A percentile compares a stretch with the other conserved stretches of the same genome.
Evolutionary conservation across 345 rosid species (phyloP).

Genomic region (Psidium guajava): DNA sequence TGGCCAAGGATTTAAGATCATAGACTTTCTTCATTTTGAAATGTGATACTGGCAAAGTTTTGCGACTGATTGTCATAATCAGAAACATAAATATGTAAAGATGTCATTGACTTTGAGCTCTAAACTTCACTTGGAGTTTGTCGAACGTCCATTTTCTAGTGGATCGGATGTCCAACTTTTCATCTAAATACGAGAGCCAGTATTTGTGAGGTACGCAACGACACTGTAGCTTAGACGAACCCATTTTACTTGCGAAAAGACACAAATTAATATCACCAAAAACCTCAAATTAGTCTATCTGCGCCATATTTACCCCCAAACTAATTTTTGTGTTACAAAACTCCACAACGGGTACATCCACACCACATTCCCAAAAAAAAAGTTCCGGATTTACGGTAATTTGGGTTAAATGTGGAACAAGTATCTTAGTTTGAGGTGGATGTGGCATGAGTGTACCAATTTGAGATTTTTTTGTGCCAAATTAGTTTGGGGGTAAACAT

Average conservation of each 20-base stretch:
- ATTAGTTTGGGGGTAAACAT: not conserved
- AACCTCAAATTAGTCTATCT: fast-evolving
- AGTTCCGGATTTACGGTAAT: not conserved
- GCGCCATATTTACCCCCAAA: not conserved
- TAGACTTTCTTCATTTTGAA: not conserved
- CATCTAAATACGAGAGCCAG: too few species aligned
- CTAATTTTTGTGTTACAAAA: not conserved
- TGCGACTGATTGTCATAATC: not conserved
- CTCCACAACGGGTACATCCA: not conserved
- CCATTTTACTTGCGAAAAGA: not conserved
- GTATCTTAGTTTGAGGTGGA: not conserved
- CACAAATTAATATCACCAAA: not conserved
- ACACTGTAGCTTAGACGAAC: too few species aligned
- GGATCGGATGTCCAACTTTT: not conserved
- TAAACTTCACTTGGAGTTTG: not conserved
- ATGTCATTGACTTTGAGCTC: not conserved
- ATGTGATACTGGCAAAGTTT: not conserved
- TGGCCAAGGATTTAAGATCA: not conserved
- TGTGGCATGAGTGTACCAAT: not conserved
- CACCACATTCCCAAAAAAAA: not conserved
- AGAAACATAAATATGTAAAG: not conserved
- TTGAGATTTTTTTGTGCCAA: not conserved
- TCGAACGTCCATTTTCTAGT: not conserved
- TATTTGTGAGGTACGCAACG: too few species aligned
- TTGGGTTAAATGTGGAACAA: not conserved